Evolutionary conservation across 345 rosid genomes (phyloP), one percentile per base, ranked within the genome.

Genomic region (Carallia brachiata): DNA sequence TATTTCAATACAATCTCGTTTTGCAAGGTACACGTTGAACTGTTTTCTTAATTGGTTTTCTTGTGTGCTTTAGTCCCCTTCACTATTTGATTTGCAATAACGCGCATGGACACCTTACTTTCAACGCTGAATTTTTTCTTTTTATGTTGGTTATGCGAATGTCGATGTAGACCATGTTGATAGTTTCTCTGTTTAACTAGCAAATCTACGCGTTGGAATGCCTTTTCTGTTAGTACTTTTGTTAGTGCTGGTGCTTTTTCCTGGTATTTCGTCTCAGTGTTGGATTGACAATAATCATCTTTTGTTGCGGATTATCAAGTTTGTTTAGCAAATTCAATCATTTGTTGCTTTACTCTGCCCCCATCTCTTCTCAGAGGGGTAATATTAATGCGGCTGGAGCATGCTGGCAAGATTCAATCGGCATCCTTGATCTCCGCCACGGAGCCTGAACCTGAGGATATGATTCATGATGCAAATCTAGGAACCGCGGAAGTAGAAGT

Each of bases 371-470:
- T 18, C 83, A 93, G 99, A 77, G 99, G 99, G 8, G 97, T 95
- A 67, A 92, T 92, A 67, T 78, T 95, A 74, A 92, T 92, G 99
- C 83, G 97, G 67, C 79, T 95, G 65, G 99, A 95, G 76, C 75
- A 88, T 60, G 88, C 92, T 0, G 97, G 99, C 27, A 92, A 90
- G 88, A 95, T 92, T 70, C 96, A 95, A 70, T 89, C 97, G 0
- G 97, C 93, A 39, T 92, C 97, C 4, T 79, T 95, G 50, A 89
- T 92, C 56, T 86, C 99, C 1, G 89, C 82, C 4, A 54, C 90
- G 9, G 97, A 85, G 61, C 66, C 83, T 18, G 91, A 78, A 19
- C 72, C 75, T 4, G 82, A 81, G 36, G 87, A 83, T 31, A 53
- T 7, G 37, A 39, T 52, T 60, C 58, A 27, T 7, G 65, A 56